Percentiles rank a stretch among this genome's conserved stretches.
phyloP scores from a whole-genome alignment of 139 green algal species.

The Chlamydomonas applanata region DNA sequence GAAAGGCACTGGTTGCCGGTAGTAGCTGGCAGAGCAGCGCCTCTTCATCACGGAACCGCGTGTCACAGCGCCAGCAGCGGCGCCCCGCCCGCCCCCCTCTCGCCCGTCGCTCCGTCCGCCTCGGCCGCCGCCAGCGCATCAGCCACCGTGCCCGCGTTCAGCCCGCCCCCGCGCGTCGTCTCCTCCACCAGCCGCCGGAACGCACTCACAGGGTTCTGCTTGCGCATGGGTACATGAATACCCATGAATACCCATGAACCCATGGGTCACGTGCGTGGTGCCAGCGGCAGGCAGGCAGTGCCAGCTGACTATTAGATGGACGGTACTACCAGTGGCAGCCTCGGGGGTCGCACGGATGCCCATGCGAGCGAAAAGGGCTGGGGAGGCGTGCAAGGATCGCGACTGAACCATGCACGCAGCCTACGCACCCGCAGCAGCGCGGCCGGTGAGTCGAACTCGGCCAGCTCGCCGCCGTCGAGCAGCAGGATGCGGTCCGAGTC shows the following conservation, averaged over 20 bases:
- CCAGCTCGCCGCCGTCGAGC: slow-evolving; percentile 55
- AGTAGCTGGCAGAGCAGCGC: no score
- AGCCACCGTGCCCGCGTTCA: neutral
- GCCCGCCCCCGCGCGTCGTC: slow-evolving; percentile 13
- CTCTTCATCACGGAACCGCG: no score
- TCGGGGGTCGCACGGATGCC: neutral
- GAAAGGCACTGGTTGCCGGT: no score
- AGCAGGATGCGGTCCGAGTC: slow-evolving; percentile 71
- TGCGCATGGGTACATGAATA: neutral
- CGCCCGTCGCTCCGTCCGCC: no score
- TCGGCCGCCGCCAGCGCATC: no score
- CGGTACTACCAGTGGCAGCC: neutral
- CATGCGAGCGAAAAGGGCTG: neutral
- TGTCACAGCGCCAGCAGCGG: no score
- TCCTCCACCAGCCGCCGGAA: slow-evolving; percentile 30
- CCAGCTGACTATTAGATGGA: neutral
- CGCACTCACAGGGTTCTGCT: slow-evolving; percentile 8
- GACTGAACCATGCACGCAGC: no score
- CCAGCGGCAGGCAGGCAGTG: neutral
- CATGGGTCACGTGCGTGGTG: neutral
- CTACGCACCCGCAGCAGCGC: slow-evolving; percentile 38
- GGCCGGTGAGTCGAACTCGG: slow-evolving; percentile 62
- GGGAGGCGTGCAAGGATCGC: no score
- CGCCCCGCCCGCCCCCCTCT: no score
- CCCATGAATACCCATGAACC: neutral